phyloP scores from a whole-genome alignment of 768 basidiomycete genomes.

The Epithele typhae region DNA sequence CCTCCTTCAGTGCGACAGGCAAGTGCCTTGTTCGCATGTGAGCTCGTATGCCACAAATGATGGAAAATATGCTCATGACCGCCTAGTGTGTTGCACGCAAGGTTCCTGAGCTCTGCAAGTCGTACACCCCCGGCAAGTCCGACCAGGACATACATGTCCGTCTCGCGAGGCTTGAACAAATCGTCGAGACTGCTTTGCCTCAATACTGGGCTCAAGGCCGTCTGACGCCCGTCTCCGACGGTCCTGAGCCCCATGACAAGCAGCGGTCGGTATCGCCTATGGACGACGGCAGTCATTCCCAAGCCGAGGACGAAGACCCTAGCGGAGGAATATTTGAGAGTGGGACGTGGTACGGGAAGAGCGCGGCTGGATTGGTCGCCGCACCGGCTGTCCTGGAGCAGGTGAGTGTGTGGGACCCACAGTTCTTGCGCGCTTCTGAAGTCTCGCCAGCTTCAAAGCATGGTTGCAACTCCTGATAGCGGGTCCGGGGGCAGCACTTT shows the following conservation, averaged over 20 bases:
- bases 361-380: slow-evolving; percentile 79
- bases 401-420: slow-evolving; percentile 44
- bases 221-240: slow-evolving; percentile 21
- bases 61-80: background rate
- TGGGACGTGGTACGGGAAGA: slow-evolving; percentile 83
- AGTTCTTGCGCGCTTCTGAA: no score
- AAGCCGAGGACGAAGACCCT: slow-evolving; percentile 73
- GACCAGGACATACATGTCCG: slow-evolving; percentile 79
- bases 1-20: slow-evolving; percentile 70
- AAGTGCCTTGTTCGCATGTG: slow-evolving; percentile 82
- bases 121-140: slow-evolving; percentile 82
- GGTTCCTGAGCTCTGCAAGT: slow-evolving; percentile 83
- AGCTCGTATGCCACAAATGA: slow-evolving; percentile 21
- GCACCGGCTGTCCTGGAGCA: slow-evolving; percentile 77
- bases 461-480: slow-evolving; percentile 6
- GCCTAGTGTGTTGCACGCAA: slow-evolving; percentile 76
- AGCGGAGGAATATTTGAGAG: slow-evolving; percentile 75
- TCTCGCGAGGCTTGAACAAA: slow-evolving; percentile 72
- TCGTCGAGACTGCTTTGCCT: slow-evolving; percentile 75
- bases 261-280: slow-evolving; percentile 46
- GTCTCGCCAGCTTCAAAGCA: slow-evolving; percentile 9
- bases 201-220: slow-evolving; percentile 55
- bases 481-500: background rate
- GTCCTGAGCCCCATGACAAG: slow-evolving; percentile 19
- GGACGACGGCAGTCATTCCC: slow-evolving; percentile 70